Base-by-base conservation (phyloP, 177 flowering plant genomes). In the Vitis hybrid region DNA sequence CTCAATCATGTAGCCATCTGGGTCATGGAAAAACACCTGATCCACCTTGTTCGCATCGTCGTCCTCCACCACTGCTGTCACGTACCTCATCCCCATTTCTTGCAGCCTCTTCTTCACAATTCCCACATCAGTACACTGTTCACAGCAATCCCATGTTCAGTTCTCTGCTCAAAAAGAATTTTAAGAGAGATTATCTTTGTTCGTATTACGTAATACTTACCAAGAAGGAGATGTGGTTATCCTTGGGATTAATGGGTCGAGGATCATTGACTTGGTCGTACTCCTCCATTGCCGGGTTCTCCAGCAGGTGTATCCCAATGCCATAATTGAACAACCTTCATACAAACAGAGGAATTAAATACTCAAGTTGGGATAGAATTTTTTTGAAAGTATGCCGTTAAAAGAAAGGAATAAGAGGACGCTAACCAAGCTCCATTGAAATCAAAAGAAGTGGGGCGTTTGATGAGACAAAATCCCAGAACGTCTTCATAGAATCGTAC, bases 1-100 rank as follows among this genome's bases (percentile, higher is more conserved):
- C 79, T 92, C 97, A 15, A 92, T 76, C 96, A 89, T 92, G 80
- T 88, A 84, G 0, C 96, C 97, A 76, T 91, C 97, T 18, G 97
- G 96, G 74, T 92, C 95, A 61, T 90, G 92, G 77, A 92, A 91
- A 80, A 93, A 93, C 72, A 89, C 77, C 67, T 90, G 97, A 60
- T 92, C 92, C 55, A 88, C 91, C 66, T 58, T 73, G n/a, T 71
- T 72, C 15, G 90, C 89, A 10, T 77, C 77, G 19, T 64, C 83
- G 11, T 90, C 97, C 60, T 86, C 88, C 1, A 88, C 92, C 65
- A 78, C 74, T 2, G 87, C 90, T 0, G 84, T 88, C 68, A 76
- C 89, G 45, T 88, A 88, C 64, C 80, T 75, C 57, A 89, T 79
- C 8, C 84, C 87, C 89, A 87, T 81, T 14, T 80, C 89, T 67